These are phyloP conservation scores for Aquilaria sinensis DNA, from an alignment of 345 rosid genomes.

Conservation along the genomic window DNA sequence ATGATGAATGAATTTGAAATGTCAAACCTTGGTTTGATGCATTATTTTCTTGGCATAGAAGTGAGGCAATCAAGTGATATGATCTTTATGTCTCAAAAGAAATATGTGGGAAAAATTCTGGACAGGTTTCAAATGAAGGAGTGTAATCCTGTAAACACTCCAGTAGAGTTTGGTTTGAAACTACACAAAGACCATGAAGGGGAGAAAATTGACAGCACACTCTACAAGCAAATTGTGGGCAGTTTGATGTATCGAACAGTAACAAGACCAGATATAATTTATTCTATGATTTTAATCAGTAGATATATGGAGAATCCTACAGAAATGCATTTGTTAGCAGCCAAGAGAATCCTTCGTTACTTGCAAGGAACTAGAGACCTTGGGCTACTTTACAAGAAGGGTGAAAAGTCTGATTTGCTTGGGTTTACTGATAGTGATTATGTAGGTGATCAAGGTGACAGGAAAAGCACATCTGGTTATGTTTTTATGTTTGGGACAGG, in stretches of 20 bases:
- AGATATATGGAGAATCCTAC: neutral
- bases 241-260: neutral
- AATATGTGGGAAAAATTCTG: neutral
- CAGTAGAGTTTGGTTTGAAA: neutral
- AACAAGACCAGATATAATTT: neutral
- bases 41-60: neutral
- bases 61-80: neutral
- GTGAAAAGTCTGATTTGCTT: neutral
- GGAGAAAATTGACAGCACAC: neutral
- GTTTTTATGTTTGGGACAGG: neutral
- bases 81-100: neutral
- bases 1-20: neutral
- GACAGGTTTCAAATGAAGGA: neutral
- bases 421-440: neutral
- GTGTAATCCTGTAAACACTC: neutral
- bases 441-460: slow-evolving; percentile 2
- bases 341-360: neutral
- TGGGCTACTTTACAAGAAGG: neutral
- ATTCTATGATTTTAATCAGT: neutral
- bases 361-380: neutral
- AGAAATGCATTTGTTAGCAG: neutral
- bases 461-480: slow-evolving; percentile 1
- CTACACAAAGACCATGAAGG: neutral
- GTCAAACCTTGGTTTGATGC: neutral
- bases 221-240: neutral